These are phyloP conservation scores for Hypoxylon fuscum DNA, from an alignment of 495 filamentous ascomycete genomes.

Conservation along the genomic window DNA sequence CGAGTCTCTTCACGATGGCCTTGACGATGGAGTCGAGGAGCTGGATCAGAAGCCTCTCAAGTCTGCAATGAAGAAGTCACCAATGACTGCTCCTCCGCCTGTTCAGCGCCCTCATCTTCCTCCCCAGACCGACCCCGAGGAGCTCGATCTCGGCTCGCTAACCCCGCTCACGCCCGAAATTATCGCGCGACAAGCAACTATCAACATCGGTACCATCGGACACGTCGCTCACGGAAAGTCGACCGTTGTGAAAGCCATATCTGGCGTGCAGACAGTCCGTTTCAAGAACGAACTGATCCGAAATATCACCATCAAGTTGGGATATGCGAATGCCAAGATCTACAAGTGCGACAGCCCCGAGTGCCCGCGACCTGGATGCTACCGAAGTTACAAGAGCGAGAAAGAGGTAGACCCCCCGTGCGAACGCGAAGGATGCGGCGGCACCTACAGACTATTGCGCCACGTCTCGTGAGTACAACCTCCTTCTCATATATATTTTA, in stretches of 20 bases:
- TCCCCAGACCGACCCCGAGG: constrained; percentile 87
- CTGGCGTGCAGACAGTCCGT: constrained; percentile 96
- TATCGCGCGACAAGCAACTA: constrained; percentile 95
- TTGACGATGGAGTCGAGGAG: constrained; percentile 51
- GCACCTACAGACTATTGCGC: constrained; percentile 83
- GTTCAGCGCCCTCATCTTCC: constrained; percentile 69
- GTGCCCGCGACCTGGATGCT: constrained; percentile 94
- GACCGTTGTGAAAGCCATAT: constrained; percentile 98
- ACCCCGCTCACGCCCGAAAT: constrained; percentile 93
- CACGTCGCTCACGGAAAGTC: constrained; percentile 99
- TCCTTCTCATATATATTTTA: not conserved
- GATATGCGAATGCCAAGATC: constrained; percentile 99
- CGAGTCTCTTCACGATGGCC: constrained; percentile 52
- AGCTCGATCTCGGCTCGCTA: constrained; percentile 79
- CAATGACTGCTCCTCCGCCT: constrained; percentile 47
- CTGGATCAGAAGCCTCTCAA: constrained; percentile 53
- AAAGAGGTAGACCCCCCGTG: constrained; percentile 96
- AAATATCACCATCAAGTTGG: constrained; percentile 99
- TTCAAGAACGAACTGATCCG: constrained; percentile 99
- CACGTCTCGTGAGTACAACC: constrained; percentile 79
- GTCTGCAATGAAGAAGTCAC: constrained; percentile 59
- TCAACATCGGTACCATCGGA: constrained; percentile 98
- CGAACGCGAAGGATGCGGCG: constrained; percentile 88
- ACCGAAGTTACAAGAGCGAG: constrained; percentile 96
- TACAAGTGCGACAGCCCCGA: constrained; percentile 95